Percentiles rank a stretch among this genome's conserved stretches.
phyloP scores from a whole-genome alignment of 805 yeast species.

The Teunomyces stri region DNA sequence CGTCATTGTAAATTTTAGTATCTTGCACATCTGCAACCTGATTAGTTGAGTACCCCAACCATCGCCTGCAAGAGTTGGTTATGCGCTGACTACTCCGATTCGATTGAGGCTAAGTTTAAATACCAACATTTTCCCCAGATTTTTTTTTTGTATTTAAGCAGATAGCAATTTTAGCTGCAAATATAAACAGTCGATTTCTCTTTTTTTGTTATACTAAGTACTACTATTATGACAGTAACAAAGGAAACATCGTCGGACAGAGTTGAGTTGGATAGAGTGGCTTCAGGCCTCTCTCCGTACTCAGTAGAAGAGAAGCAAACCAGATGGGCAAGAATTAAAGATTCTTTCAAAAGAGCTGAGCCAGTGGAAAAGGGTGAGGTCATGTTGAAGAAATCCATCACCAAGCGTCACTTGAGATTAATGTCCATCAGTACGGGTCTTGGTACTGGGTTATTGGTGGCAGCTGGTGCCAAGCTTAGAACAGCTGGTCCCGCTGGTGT shows the following conservation, averaged over 20 bases:
- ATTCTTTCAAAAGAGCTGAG: constrained; percentile 21
- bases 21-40: not conserved
- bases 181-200: not conserved
- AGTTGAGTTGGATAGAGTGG: constrained; percentile 5
- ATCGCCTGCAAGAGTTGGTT: not conserved
- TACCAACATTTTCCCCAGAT: not conserved
- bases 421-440: constrained; percentile 30
- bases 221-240: not conserved
- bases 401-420: constrained; percentile 25
- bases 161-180: constrained; percentile 1
- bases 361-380: constrained; percentile 6
- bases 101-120: not conserved
- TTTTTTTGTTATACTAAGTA: not conserved
- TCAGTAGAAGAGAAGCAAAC: constrained; percentile 3
- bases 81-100: not conserved
- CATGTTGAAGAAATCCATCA: constrained; percentile 8
- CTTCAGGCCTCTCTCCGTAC: constrained; percentile 2
- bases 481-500: constrained; percentile 25
- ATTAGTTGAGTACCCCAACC: not conserved
- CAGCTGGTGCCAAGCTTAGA: constrained; percentile 25
- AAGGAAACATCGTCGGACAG: constrained; percentile 1
- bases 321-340: constrained; percentile 20
- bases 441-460: constrained; percentile 31
- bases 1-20: not conserved
- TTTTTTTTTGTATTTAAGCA: not conserved